These are phyloP conservation scores for Acer campestre DNA, from an alignment of 345 rosid genomes.

Conservation along the genomic window DNA sequence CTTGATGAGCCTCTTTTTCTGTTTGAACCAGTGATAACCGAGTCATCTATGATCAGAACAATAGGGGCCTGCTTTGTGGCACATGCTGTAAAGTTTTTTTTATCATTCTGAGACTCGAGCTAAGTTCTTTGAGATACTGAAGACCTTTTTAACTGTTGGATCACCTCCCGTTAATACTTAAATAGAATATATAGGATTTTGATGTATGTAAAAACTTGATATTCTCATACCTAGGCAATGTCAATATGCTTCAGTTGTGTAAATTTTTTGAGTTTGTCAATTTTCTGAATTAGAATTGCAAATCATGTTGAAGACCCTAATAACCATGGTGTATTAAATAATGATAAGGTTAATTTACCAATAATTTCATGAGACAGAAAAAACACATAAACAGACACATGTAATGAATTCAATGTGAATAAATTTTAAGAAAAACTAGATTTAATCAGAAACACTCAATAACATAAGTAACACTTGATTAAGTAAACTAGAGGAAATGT, in stretches of 20 bases:
- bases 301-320: neutral
- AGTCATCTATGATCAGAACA: conserved; percentile 55
- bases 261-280: neutral
- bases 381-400: neutral
- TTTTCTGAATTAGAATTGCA: neutral
- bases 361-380: neutral
- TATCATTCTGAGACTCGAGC: conserved; percentile 32
- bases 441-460: neutral
- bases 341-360: neutral
- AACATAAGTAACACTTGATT: neutral
- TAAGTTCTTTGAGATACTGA: conserved; percentile 28
- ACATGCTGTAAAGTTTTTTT: conserved; percentile 61
- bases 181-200: neutral
- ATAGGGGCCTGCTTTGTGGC: conserved; percentile 59
- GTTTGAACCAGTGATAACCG: conserved; percentile 55
- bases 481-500: neutral
- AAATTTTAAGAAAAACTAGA: neutral
- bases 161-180: neutral
- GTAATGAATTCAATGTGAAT: neutral
- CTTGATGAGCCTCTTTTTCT: conserved; percentile 16
- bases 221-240: neutral
- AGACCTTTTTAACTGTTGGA: neutral
- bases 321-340: neutral
- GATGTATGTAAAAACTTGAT: neutral
- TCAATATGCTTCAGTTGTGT: neutral